Conservation (phyloP, 2,329 filamentous ascomycete species). For the Nannizzia gypsea region DNA sequence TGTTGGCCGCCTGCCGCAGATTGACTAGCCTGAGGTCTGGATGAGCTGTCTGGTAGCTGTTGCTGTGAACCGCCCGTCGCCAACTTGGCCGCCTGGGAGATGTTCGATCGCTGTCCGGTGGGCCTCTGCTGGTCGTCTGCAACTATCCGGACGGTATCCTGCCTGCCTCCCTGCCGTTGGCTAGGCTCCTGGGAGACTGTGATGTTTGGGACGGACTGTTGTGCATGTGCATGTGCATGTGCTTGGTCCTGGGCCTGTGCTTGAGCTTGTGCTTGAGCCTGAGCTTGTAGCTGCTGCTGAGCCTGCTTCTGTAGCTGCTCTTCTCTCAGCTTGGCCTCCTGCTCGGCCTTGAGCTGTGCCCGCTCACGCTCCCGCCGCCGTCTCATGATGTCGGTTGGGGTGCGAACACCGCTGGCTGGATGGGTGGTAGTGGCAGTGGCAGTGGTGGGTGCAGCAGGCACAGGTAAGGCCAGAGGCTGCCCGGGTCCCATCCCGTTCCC, state of each 20-base stretch:
- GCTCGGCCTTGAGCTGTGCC: slow-evolving; percentile 56
- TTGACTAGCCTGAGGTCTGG: slow-evolving; percentile 8
- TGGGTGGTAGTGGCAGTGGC: background rate
- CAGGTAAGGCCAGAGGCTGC: slow-evolving; percentile 22
- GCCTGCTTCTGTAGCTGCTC: slow-evolving; percentile 23
- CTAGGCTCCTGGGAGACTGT: background rate
- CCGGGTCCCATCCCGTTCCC: slow-evolving; percentile 31
- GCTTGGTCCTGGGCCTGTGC: slow-evolving; percentile 37
- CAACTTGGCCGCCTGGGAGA: slow-evolving; percentile 4
- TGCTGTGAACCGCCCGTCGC: slow-evolving; percentile 6
- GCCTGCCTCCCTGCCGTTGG: background rate
- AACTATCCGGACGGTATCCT: background rate
- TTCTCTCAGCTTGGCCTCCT: slow-evolving; percentile 48
- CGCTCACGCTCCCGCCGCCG: slow-evolving; percentile 63
- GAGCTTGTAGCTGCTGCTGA: background rate
- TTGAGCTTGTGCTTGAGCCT: slow-evolving; percentile 37
- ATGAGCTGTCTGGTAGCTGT: background rate
- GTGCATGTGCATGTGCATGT: slow-evolving; percentile 8
- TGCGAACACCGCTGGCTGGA: slow-evolving; percentile 54
- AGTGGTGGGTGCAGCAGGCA: background rate
- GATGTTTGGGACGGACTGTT: background rate
- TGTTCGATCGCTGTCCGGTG: background rate
- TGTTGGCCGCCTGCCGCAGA: slow-evolving; percentile 10
- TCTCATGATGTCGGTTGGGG: slow-evolving; percentile 85
- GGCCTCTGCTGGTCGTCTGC: background rate